Conservation (phyloP, 495 filamentous ascomycete genomes). For the Aspergillus olivimuriae region DNA sequence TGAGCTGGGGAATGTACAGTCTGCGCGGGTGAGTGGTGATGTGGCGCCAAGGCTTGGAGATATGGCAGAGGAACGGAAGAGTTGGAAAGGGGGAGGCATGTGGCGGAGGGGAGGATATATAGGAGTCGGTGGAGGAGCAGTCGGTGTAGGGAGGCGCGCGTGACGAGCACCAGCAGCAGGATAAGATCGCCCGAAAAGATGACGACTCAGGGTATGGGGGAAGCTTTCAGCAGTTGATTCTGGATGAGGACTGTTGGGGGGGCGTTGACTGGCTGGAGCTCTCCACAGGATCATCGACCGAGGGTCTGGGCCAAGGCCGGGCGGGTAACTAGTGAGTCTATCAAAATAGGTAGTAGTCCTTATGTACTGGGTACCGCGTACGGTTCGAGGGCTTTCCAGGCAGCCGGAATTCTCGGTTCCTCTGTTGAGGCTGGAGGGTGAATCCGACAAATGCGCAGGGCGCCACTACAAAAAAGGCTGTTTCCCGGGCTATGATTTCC, state of each 20-base stretch:
- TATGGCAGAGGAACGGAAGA: neutral
- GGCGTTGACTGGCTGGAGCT: neutral
- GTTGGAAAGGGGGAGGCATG: neutral
- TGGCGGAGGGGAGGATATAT: neutral
- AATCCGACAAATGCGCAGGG: too few species aligned
- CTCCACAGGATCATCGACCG: too few species aligned
- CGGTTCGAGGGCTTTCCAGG: too few species aligned
- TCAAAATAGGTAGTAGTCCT: too few species aligned
- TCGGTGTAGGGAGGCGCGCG: constrained; percentile 3
- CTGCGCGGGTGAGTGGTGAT: constrained; percentile 1
- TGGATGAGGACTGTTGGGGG: neutral
- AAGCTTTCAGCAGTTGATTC: constrained; percentile 4
- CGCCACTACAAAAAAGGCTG: too few species aligned
- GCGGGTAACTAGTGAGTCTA: too few species aligned
- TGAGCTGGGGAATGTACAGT: neutral
- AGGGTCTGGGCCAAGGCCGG: too few species aligned
- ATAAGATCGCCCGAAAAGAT: constrained; percentile 1
- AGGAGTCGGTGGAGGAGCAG: neutral
- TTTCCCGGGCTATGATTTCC: too few species aligned
- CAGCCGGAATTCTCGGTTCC: too few species aligned
- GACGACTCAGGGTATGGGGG: constrained; percentile 8
- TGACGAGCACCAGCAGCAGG: constrained; percentile 3
- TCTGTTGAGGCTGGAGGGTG: too few species aligned
- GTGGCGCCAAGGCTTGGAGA: neutral
- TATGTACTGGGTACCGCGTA: too few species aligned